Percentiles rank a stretch among this genome's conserved stretches.
These are phyloP conservation scores for Marasmius fiardii DNA, from an alignment of 1,284 basidiomycete species.

Conservation along the genomic window DNA sequence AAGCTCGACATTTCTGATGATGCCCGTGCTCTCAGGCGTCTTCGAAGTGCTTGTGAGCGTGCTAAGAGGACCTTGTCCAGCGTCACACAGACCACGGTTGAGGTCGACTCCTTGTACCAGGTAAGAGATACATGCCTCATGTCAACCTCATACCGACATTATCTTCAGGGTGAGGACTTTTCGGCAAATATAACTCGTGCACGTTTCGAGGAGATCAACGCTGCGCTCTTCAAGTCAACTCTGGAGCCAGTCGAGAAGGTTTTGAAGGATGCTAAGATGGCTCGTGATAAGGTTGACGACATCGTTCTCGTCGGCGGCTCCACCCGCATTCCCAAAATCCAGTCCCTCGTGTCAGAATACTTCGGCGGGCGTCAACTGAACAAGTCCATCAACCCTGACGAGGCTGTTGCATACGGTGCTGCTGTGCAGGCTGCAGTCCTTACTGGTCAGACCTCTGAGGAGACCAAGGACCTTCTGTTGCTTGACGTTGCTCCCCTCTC, in stretches of 20 bases:
- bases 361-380: conserved; percentile 97
- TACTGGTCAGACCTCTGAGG: conserved; percentile 94
- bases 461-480: conserved; percentile 92
- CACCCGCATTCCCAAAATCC: conserved; percentile 99
- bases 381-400: conserved; percentile 98
- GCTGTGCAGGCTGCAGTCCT: conserved; percentile 97
- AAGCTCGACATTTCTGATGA: conserved; percentile 97
- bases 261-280: conserved; percentile 97
- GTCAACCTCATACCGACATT: conserved; percentile 5
- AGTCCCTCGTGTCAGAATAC: conserved; percentile 96
- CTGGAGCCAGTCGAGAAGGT: conserved; percentile 99
- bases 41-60: conserved; percentile 97
- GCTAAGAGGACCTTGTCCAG: conserved; percentile 98
- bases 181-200: conserved; percentile 97
- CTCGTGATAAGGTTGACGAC: conserved; percentile 96
- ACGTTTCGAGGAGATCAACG: conserved; percentile 99
- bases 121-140: conserved; percentile 34
- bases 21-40: conserved; percentile 91
- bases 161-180: conserved; percentile 81
- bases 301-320: conserved; percentile 99
- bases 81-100: conserved; percentile 97
- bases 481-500: conserved; percentile 96
- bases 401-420: conserved; percentile 94
- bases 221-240: conserved; percentile 91
- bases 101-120: conserved; percentile 98